Evolutionary conservation across 257 asterid genomes (phyloP).

Genomic region (Hygrophila difformis): DNA sequence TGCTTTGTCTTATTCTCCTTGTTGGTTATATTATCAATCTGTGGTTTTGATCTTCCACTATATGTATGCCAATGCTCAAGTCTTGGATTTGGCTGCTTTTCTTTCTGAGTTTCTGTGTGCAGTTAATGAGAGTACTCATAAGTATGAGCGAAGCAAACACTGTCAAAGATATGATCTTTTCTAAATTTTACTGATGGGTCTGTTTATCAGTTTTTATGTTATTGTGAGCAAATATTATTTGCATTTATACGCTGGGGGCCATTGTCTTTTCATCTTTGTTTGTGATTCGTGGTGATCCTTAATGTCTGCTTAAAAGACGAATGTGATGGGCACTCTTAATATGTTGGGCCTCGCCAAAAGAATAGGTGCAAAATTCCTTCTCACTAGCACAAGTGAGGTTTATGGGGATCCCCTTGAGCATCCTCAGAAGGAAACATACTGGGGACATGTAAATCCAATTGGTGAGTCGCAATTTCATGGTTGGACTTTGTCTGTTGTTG

Average conservation of each 20-base stretch:
- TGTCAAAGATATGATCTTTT: too few species aligned
- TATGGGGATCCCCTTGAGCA: conserved; percentile 93
- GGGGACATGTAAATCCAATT: conserved; percentile 90
- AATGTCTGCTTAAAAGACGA: conserved; percentile 54
- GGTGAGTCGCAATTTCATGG: conserved; percentile 23
- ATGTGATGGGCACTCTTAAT: conserved; percentile 83
- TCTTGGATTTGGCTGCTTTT: too few species aligned
- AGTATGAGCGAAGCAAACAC: too few species aligned
- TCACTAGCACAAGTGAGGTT: conserved; percentile 85
- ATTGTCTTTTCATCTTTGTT: conserved; percentile 7
- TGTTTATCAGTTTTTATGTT: neutral
- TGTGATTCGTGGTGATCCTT: conserved; percentile 42
- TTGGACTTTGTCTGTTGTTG: neutral
- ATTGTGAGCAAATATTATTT: neutral
- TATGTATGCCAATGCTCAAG: neutral
- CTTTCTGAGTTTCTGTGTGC: too few species aligned
- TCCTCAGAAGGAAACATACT: conserved; percentile 80
- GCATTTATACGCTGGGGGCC: neutral
- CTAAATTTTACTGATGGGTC: neutral
- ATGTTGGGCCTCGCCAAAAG: conserved; percentile 91
- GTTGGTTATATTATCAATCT: neutral
- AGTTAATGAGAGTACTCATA: too few species aligned
- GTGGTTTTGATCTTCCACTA: neutral
- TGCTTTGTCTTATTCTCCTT: neutral
- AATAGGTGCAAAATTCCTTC: conserved; percentile 64